Base-by-base conservation (phyloP, 352 stramenopile species). In the Pythium monospermum region DNA sequence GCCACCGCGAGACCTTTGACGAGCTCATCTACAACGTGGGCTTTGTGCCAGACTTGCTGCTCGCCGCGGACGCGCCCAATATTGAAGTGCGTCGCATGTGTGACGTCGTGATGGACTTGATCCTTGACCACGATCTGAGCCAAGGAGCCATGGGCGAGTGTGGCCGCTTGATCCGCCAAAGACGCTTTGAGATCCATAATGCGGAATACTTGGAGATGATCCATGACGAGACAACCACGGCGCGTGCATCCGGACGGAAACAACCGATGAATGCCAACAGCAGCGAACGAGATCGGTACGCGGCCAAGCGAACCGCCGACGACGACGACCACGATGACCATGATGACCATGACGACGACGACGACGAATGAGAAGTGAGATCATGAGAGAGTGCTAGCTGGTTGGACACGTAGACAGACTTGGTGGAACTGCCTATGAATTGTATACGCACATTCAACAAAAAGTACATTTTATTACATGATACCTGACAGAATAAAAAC, bases 181-280 rank as follows among this genome's bases (percentile, higher is more conserved):
- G 78, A 11, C 72, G 81, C 30, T 94, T 91, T 59, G 80, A 92
- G 48, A 90, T 91, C 49, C 82, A 95, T 59, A 94, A 95, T 46
- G 76, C 72, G 7, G 83, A 95, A 56, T 95, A 94, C 57, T 63
- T 91, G 21, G 81, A 90, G 45, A 86, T 91, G 75, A 71, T 94
- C 30, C 76, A 92, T 36, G 71, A 76, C 15, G 76, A 84, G 35
- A 10, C 35, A n/a, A n/a, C n/a, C n/a, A n/a, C n/a, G n/a, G 22
- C 43, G 12, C 41, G 49, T 19, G 55, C 31, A 7, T 15, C 43
- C 2, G 32, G 16, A 2, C 32, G 33, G 22, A 44, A 43, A 38
- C 52, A 47, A 25, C 42, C 36, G 23, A 38, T 22, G 11, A n/a
- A 48, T 19, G 41, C 43, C 11, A 55, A 57, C 4, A 44, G 68